Conservation (phyloP, 352 stramenopile genomes). For the Globisporangium uncinulatum region DNA sequence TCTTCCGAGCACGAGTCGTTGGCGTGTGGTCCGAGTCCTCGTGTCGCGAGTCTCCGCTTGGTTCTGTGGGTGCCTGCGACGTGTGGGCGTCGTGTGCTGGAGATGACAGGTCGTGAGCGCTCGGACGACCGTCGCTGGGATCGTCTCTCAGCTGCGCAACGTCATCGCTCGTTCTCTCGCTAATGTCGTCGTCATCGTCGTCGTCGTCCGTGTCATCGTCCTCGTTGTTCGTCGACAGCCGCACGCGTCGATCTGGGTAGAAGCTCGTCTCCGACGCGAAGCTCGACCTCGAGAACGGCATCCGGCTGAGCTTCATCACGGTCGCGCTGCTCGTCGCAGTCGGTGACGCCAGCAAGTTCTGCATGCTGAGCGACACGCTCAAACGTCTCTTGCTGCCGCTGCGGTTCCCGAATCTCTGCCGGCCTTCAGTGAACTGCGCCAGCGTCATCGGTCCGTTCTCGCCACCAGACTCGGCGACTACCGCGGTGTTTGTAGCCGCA, state of each 20-base stretch:
- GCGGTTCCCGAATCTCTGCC: slow-evolving; percentile 18
- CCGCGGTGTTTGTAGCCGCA: neutral
- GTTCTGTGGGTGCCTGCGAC: slow-evolving; percentile 2
- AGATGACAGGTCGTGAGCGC: neutral
- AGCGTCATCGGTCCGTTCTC: slow-evolving; percentile 25
- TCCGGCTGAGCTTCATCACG: slow-evolving; percentile 3
- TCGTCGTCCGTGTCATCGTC: slow-evolving; percentile 8
- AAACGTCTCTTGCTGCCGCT: slow-evolving; percentile 10
- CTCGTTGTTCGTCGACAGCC: slow-evolving; percentile 11
- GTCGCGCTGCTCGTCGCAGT: slow-evolving; percentile 4
- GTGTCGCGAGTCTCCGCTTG: neutral
- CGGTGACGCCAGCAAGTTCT: neutral
- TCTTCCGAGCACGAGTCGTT: slow-evolving; percentile 27
- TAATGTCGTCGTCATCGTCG: neutral
- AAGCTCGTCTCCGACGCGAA: slow-evolving; percentile 13
- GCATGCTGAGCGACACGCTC: slow-evolving; percentile 12
- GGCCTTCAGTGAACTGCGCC: slow-evolving; percentile 28
- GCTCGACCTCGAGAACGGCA: slow-evolving; percentile 10
- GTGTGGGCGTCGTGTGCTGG: neutral
- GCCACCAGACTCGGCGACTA: no score
- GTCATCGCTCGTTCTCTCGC: neutral
- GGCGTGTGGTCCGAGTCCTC: neutral
- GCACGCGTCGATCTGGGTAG: no score
- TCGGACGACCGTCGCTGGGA: neutral
- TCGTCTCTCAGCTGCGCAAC: neutral